Evolutionary conservation across 2,329 filamentous ascomycete genomes (phyloP), one percentile per base, ranked within the genome.

Genomic region (Lachnellula arida): DNA sequence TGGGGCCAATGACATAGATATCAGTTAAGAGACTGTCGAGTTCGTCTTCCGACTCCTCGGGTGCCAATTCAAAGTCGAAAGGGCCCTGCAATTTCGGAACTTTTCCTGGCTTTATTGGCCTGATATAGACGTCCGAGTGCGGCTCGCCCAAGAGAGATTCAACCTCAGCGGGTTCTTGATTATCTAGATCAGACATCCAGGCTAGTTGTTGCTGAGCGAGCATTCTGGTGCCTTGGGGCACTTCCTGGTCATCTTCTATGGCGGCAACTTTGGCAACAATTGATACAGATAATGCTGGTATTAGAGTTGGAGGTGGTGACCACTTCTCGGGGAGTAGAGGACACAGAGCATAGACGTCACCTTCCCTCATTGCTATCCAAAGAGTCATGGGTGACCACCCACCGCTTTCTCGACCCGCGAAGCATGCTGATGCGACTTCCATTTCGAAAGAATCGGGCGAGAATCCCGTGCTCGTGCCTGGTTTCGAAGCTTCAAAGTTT

Each of bases 371-470:
- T n/a, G 92, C 91, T 51, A 97, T 77, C 90, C 93, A 99, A 11
- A 99, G 78, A 0, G 94, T 97, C 89, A 97, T 97, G 9, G 92
- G 85, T 7, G 91, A 89, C 94, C 94, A 99, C 53, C 91, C 91
- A 14, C 91, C 93, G 6, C 82, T 81, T 37, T 77, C 78, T 60
- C 79, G 78, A 12, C 76, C 76, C 37, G 80, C 77, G 74, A 99
- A 99, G 69, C 86, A 89, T 50, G 92, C 91, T 2, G 92, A 87
- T 4, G 91, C 91, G 22, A 96, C 91, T 68, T 97, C 89, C 87
- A 99, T 96, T 69, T 97, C 92, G 57, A 95, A 86, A 1, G 83
- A 84, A 70, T 97, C 92, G 0, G 91, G 88, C 0, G 91, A 96
- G 66, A 96, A 97, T 9, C 85, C 87, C 64, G 88, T 90, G 69